Evolutionary conservation across 495 filamentous ascomycete species (phyloP).

Genomic region (Chaetomium fimeti): DNA sequence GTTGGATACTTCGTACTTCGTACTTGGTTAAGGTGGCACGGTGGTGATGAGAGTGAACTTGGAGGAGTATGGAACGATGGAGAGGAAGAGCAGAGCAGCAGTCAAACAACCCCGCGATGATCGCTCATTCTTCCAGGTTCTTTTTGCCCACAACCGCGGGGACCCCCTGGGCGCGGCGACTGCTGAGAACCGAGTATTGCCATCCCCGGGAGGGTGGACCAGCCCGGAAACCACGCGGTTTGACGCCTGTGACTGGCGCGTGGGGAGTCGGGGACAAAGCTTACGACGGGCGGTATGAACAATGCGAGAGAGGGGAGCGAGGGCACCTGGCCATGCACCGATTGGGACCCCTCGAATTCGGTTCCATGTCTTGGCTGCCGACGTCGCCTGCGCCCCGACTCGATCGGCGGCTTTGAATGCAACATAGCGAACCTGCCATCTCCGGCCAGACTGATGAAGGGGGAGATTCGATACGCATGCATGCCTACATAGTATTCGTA

Average conservation of each 20-base stretch:
- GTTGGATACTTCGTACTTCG: no score
- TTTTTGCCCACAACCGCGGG: slow-evolving; percentile 5
- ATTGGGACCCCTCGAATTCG: slow-evolving; percentile 10
- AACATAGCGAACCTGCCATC: neutral
- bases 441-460: neutral
- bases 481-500: no score
- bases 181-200: slow-evolving; percentile 1
- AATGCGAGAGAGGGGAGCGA: neutral
- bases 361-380: slow-evolving; percentile 17
- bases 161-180: neutral
- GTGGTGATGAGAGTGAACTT: neutral
- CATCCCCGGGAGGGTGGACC: slow-evolving; percentile 4
- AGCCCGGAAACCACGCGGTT: slow-evolving; percentile 1
- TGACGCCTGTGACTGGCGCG: slow-evolving; percentile 9
- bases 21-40: no score
- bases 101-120: slow-evolving; percentile 10
- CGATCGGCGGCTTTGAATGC: neutral
- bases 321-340: slow-evolving; percentile 11
- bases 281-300: neutral
- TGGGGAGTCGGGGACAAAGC: slow-evolving; percentile 7
- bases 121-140: neutral
- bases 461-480: neutral
- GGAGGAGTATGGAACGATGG: neutral
- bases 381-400: slow-evolving; percentile 1
- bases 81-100: neutral